These are phyloP conservation scores for Kodamaea fungicola DNA, from an alignment of 1,139 yeast species.

Conservation along the genomic window DNA sequence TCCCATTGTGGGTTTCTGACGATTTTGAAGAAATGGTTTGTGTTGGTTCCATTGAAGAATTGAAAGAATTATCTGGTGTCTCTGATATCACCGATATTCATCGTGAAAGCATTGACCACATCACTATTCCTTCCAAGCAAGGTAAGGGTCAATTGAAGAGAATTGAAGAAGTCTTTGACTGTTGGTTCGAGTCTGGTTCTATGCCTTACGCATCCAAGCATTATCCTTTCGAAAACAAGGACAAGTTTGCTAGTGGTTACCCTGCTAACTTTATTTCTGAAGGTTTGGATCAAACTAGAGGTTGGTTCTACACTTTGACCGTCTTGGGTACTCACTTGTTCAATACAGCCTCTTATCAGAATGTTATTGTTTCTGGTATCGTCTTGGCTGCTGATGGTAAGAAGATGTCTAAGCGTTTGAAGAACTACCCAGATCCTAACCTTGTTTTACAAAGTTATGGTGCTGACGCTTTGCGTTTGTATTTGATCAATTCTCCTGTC, in stretches of 20 bases:
- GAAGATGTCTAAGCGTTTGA: constrained; percentile 97
- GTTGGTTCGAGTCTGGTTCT: constrained; percentile 99
- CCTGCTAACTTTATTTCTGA: constrained; percentile 98
- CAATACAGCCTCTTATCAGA: constrained; percentile 88
- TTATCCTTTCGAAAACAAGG: constrained; percentile 88
- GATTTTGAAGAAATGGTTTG: constrained; percentile 91
- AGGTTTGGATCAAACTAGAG: constrained; percentile 99
- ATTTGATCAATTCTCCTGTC: constrained; percentile 95
- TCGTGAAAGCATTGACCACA: constrained; percentile 86
- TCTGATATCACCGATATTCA: constrained; percentile 82
- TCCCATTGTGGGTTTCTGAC: constrained; percentile 95
- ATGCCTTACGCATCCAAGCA: constrained; percentile 98
- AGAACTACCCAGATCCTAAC: constrained; percentile 95
- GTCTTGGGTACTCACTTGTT: constrained; percentile 95
- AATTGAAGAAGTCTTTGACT: constrained; percentile 96
- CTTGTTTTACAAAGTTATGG: constrained; percentile 83
- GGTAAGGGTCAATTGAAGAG: constrained; percentile 89
- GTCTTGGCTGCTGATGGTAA: constrained; percentile 98
- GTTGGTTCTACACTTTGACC: constrained; percentile 97
- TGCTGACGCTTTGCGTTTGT: constrained; percentile 95
- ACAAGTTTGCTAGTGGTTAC: constrained; percentile 65
- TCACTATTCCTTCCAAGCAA: constrained; percentile 88
- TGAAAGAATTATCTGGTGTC: constrained; percentile 79
- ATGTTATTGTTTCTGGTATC: constrained; percentile 94
- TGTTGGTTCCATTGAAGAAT: constrained; percentile 85